These are phyloP conservation scores for Hypoxylon sp. DNA, from an alignment of 2,329 filamentous ascomycete species.

Conservation along the genomic window DNA sequence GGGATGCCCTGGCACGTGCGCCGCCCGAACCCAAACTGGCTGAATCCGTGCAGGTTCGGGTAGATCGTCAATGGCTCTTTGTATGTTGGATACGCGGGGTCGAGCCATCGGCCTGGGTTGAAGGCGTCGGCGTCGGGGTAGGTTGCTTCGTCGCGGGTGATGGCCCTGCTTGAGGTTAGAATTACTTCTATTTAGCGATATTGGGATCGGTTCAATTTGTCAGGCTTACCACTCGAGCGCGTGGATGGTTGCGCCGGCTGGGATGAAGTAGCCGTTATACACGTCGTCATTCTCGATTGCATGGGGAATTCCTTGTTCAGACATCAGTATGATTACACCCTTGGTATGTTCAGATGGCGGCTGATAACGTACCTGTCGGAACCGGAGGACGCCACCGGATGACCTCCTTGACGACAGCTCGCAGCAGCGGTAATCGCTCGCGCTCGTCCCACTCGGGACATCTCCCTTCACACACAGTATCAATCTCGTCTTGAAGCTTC, in stretches of 20 bases:
- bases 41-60: conserved; percentile 53
- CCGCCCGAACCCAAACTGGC: conserved; percentile 63
- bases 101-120: conserved; percentile 52
- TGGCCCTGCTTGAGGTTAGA: conserved; percentile 51
- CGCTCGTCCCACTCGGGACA: conserved; percentile 59
- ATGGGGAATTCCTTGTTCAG: conserved; percentile 56
- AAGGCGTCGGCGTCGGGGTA: conserved; percentile 52
- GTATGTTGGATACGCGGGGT: conserved; percentile 51
- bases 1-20: conserved; percentile 56
- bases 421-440: conserved; percentile 55
- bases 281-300: conserved; percentile 60
- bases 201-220: conserved; percentile 7
- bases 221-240: conserved; percentile 59
- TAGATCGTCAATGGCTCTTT: conserved; percentile 50
- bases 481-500: conserved; percentile 59
- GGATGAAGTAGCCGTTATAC: conserved; percentile 62
- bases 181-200: conserved; percentile 39
- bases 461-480: conserved; percentile 51
- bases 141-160: conserved; percentile 53
- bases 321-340: no score
- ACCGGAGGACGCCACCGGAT: conserved; percentile 64
- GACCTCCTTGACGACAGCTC: conserved; percentile 60
- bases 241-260: conserved; percentile 60
- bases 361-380: conserved; percentile 55
- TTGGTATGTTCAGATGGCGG: no score